Percentiles rank a stretch among this genome's conserved stretches.
Conservation (phyloP, 1,139 yeast genomes). For the Candida gigantensis region DNA sequence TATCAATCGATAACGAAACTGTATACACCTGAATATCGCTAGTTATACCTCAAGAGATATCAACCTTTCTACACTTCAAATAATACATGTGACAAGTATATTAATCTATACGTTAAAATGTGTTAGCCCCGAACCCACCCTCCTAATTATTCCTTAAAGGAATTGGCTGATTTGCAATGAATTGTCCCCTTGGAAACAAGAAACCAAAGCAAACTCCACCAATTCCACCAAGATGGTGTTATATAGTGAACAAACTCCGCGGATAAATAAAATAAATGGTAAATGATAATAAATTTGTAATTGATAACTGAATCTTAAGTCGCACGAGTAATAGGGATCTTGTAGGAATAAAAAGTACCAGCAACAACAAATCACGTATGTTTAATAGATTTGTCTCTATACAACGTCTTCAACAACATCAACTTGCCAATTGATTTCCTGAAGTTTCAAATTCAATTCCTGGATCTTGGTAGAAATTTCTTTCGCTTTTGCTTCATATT, state of each 20-base stretch:
- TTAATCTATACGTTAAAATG: too few species aligned
- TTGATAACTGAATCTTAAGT: neutral
- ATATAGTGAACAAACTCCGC: neutral
- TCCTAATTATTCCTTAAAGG: neutral
- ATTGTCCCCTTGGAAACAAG: neutral
- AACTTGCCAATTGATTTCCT: conserved; percentile 6
- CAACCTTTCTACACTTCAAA: too few species aligned
- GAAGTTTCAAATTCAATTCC: conserved; percentile 3
- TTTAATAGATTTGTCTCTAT: neutral
- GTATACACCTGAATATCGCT: too few species aligned
- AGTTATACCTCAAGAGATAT: too few species aligned
- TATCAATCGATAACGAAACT: too few species aligned
- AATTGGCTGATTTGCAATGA: neutral
- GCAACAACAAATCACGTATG: neutral
- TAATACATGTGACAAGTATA: too few species aligned
- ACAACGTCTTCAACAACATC: conserved; percentile 1
- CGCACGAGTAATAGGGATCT: neutral
- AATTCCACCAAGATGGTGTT: too few species aligned
- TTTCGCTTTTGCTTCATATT: conserved; percentile 1
- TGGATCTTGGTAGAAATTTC: neutral
- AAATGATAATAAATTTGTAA: neutral
- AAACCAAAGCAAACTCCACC: neutral
- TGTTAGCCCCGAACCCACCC: conserved; percentile 7
- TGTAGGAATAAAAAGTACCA: conserved; percentile 2
- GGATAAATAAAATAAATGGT: neutral